Evolutionary conservation across 306 rosid genomes (phyloP).

Genomic region (Prunus mume): DNA sequence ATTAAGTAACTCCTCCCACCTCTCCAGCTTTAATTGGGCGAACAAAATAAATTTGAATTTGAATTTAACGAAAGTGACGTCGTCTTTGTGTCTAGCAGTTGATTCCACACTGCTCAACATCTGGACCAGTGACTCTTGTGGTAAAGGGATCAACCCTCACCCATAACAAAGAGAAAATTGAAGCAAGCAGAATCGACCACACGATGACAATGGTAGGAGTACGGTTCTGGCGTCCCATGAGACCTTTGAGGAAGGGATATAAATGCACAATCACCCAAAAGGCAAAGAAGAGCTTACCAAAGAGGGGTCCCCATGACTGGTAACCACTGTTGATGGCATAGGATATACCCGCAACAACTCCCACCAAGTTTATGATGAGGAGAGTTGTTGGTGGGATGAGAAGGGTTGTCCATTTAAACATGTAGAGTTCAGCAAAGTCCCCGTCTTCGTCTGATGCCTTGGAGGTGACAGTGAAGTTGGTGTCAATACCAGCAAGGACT

Average conservation of each 20-base stretch:
- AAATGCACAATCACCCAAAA: constrained; percentile 96
- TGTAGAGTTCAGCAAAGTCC: constrained; percentile 78
- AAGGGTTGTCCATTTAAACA: constrained; percentile 97
- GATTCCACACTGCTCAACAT: constrained; percentile 78
- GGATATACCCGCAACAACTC: constrained; percentile 92
- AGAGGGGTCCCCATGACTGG: constrained; percentile 98
- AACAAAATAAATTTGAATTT: constrained; percentile 9
- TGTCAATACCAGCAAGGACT: constrained; percentile 93
- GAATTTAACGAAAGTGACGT: background rate
- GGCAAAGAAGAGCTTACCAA: constrained; percentile 96
- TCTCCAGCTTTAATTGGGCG: background rate
- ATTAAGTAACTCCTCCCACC: constrained; percentile 4
- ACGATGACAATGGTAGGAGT: constrained; percentile 93
- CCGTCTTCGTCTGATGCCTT: constrained; percentile 97
- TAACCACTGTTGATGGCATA: constrained; percentile 92
- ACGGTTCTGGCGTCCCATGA: constrained; percentile 96
- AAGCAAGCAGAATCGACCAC: constrained; percentile 91
- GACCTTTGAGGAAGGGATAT: constrained; percentile 97
- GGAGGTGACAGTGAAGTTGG: constrained; percentile 97
- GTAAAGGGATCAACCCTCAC: constrained; percentile 84
- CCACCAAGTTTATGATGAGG: constrained; percentile 83
- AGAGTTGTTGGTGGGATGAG: constrained; percentile 94
- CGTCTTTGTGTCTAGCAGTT: constrained; percentile 58
- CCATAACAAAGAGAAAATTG: constrained; percentile 92
- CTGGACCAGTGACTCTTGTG: constrained; percentile 87